Conservation (phyloP, 257 asterid genomes). For the Solanum tarijense region DNA sequence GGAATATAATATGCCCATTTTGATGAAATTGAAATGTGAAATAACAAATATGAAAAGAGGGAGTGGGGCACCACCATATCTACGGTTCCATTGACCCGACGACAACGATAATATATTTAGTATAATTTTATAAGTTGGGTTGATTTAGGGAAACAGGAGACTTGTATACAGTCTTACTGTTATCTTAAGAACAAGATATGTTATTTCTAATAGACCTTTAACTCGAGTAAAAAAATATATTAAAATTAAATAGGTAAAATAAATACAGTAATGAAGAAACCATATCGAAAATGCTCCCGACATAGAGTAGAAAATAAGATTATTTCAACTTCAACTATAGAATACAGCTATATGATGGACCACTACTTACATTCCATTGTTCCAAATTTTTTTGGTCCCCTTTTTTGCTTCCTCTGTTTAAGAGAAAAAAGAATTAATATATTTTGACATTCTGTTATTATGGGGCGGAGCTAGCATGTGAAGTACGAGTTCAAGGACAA, state of each 20-base stretch:
- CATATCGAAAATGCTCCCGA: neutral
- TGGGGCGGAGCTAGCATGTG: neutral
- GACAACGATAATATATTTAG: neutral
- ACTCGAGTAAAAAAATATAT: accelerated
- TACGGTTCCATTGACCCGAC: neutral
- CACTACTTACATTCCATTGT: neutral
- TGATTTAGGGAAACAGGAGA: accelerated
- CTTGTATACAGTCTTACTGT: accelerated
- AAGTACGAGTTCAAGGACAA: neutral
- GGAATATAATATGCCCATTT: neutral
- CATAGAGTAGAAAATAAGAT: neutral
- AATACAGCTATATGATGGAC: neutral
- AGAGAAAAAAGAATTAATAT: neutral
- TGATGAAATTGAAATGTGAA: neutral
- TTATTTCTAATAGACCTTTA: accelerated
- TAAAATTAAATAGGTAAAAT: neutral
- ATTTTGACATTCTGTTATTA: neutral
- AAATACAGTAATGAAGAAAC: neutral
- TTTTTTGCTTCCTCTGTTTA: neutral
- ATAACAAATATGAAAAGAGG: neutral
- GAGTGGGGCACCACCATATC: neutral
- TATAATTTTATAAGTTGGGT: neutral
- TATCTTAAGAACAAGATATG: neutral
- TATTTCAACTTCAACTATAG: neutral
- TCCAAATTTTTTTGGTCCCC: neutral